Evolutionary conservation across 257 asterid genomes (phyloP), one percentile per base, ranked within the genome.

Genomic region (Nyctanthes arbortristis): DNA sequence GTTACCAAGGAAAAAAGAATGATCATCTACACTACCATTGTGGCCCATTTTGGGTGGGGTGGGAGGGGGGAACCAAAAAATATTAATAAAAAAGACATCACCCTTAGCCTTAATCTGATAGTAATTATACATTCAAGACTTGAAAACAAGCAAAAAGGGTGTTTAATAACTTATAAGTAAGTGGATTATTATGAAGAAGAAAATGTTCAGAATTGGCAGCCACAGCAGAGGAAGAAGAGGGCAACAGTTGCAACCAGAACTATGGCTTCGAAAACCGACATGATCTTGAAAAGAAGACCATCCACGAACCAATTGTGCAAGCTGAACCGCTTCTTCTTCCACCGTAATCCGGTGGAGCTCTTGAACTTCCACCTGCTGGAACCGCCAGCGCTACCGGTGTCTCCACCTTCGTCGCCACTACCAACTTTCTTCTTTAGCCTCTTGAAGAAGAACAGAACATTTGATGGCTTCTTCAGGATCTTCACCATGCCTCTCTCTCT

Each of bases 161-260:
- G 58, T 16, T 52, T 35, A 35, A 35, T 35, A 18, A 22, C n/a
- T n/a, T n/a, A n/a, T n/a, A n/a, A n/a, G n/a, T 52, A 52, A 22
- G 59, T 20, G 1, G 7, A 52, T 52, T 22, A 22, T 52, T 1
- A 49, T 18, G 58, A 49, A 20, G 24, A 49, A 49, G 58, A 49
- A 20, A 52, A 24, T 52, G 29, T 63, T 88, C 88, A 92, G 36
- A 89, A 54, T 36, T 80, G 90, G 78, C 96, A 84, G 4, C 98
- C 97, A 74, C 91, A 88, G 29, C 83, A 90, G 66, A 90, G 81
- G 87, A 78, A 92, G 89, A 88, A 90, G 79, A 86, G 82, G 47
- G 85, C 78, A 59, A 92, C 89, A 69, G 75, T 75, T 1, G 85
- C 69, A 14, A 84, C 84, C 16, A 92, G 76, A 37, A 77, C 77